Evolutionary conservation across 208 protist species (phyloP).

Genomic region (Trypanosoma avium): DNA sequence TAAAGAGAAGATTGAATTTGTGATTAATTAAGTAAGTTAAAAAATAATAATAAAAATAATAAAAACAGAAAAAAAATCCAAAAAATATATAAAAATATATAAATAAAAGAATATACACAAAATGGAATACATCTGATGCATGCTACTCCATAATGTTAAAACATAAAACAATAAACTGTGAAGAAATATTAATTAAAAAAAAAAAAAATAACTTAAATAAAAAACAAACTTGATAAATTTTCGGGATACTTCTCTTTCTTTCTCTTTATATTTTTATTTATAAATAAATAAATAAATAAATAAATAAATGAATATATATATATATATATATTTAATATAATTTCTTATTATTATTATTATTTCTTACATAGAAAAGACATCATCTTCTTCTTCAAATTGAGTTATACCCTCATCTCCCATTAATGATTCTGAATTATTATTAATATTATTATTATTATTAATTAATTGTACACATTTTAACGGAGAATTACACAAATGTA

Average conservation of each 20-base stretch:
- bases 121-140: too few relatives aligned
- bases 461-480: neutral
- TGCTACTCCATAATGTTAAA: too few relatives aligned
- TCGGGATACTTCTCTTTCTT: neutral
- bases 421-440: too few relatives aligned
- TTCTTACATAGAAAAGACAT: constrained; percentile 32
- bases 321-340: neutral
- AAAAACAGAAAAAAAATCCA: neutral
- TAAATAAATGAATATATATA: neutral
- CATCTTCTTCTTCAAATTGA: constrained; percentile 20
- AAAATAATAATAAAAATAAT: neutral
- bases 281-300: neutral
- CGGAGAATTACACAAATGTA: neutral
- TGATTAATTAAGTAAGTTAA: neutral
- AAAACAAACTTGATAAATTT: neutral
- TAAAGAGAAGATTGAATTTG: neutral
- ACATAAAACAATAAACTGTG: neutral
- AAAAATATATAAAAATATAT: neutral
- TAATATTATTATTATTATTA: too few relatives aligned
- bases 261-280: neutral
- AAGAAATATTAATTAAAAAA: neutral
- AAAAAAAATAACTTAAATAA: constrained; percentile 11
- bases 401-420: neutral
- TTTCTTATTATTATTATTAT: neutral
- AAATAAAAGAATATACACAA: constrained; percentile 4